These are phyloP conservation scores for grape (Vitis vinifera) DNA, from an alignment of 164 flowering plant species.

Conservation along the genomic window ASM3070453v1 NC_081812.1:21325501-21326000, in stretches of 20 bases:
- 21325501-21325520: not conserved
- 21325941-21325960: no score
- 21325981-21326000: no score
- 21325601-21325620: constrained; percentile 16
- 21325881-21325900: no score
- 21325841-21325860: no score
- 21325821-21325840: no score
- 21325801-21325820: not conserved
- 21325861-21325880: no score
- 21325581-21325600: constrained; percentile 12
- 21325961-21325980: no score
- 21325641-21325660: constrained; percentile 31
- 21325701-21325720: constrained; percentile 29
- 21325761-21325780: constrained; percentile 16
- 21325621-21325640: constrained; percentile 32
- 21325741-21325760: constrained; percentile 15
- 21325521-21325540: constrained; percentile 14
- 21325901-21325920: no score
- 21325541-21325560: not conserved
- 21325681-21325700: constrained; percentile 21
- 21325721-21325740: constrained; percentile 8
- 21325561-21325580: constrained; percentile 6
- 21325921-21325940: no score
- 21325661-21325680: constrained; percentile 20
- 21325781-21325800: not conserved